Evolutionary conservation across 169 alveolate species (phyloP).

Genomic region (Plasmodium malariae): DNA sequence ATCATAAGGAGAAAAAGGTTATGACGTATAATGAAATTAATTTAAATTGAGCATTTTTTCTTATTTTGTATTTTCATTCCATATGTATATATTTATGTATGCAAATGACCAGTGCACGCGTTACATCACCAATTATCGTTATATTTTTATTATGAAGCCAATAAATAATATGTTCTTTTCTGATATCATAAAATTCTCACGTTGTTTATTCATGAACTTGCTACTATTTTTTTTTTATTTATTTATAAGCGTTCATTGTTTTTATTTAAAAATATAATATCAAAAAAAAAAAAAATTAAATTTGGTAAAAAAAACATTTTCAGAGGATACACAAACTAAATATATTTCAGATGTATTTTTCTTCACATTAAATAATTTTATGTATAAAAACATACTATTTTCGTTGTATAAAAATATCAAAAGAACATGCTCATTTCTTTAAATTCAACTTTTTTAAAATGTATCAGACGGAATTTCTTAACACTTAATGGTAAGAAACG

Average conservation of each 20-base stretch:
- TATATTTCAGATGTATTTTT: not conserved
- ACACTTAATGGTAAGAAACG: conserved; percentile 4
- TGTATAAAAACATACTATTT: not conserved
- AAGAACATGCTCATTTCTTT: conserved; percentile 3
- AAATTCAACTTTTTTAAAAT: not conserved
- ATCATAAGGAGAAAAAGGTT: no score
- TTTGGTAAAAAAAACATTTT: not conserved
- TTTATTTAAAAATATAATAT: not conserved
- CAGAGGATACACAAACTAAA: not conserved
- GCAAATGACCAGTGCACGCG: no score
- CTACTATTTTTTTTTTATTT: not conserved
- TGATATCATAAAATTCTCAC: not conserved
- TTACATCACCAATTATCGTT: no score
- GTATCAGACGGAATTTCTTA: conserved; percentile 4
- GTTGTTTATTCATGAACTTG: not conserved
- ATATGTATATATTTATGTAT: no score
- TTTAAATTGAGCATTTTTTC: no score
- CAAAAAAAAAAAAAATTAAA: not conserved
- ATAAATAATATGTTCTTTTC: no score
- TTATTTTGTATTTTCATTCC: no score
- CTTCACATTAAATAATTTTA: not conserved
- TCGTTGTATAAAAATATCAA: not conserved
- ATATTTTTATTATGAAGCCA: no score
- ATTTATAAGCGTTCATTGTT: not conserved
- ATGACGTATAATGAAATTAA: no score